Evolutionary conservation across 164 flowering plant species (phyloP), one percentile per base, ranked within the genome.

Genomic region (Berberis vulgaris): DNA sequence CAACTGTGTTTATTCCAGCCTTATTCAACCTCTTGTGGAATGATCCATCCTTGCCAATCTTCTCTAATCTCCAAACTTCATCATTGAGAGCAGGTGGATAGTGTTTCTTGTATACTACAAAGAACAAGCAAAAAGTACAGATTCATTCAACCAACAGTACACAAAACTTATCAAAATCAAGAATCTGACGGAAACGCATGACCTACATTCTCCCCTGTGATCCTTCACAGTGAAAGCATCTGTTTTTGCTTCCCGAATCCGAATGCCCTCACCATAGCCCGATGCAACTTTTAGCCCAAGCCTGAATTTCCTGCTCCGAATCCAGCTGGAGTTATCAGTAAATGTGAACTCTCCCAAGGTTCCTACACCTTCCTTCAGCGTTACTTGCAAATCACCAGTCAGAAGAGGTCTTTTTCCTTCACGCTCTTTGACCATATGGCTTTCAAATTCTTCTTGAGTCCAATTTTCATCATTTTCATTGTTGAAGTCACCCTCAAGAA

Each of bases 271-370:
- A 69, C 85, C 82, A 71, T 43, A 81, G 46, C 96, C 96, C 7
- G 93, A 74, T 43, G 90, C 78, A 69, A 86, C 93, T 74, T 85
- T 89, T 63, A 94, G 71, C 7, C 99, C 99, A 49, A 94, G 82
- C 76, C 96, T 87, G 71, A 94, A 94, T 61, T 94, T 89, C 75
- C 96, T 83, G 78, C 96, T 89, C 57, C 99, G 76, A 65, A 91
- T 91, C 99, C 99, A 94, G 77, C 99, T 94, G 3, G 99, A 94
- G 68, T 94, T 94, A 79, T 94, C 99, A 41, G 99, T 94, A 77
- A 94, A 94, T 43, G 86, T 83, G 46, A 94, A 79, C 60, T 94
- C 99, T 26, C 99, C 97, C n/a, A 94, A 75, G 5, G 90, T 87
- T 58, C 99, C 99, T 38, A 87, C 87, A 61, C 99, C 99, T 73